These are phyloP conservation scores for Linnemannia hyalina DNA, from an alignment of 192 early-diverging fungal species.

Conservation along the genomic window DNA sequence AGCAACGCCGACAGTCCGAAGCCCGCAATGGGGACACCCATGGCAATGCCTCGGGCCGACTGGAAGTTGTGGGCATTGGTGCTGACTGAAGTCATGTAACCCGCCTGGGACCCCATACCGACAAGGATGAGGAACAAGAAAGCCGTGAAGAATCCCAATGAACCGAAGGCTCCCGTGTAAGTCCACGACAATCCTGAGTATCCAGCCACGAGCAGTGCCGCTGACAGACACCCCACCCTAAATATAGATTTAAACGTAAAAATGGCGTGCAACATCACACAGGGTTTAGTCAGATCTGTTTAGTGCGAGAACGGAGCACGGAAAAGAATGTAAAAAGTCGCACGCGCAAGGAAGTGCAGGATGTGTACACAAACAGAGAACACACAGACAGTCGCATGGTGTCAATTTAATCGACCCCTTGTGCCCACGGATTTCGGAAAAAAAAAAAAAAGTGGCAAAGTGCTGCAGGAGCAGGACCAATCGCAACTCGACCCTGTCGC, in stretches of 20 bases:
- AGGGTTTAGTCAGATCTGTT: neutral
- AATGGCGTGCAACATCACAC: neutral
- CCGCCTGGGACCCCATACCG: constrained; percentile 71
- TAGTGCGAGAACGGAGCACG: neutral
- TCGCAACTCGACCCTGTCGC: neutral
- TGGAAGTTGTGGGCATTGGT: constrained; percentile 72
- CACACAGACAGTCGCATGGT: neutral
- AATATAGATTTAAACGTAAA: neutral
- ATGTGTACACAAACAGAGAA: neutral
- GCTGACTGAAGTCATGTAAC: constrained; percentile 72
- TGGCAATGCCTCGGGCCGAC: constrained; percentile 66
- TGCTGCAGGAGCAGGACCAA: neutral
- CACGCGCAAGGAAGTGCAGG: neutral
- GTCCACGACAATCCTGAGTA: constrained; percentile 42
- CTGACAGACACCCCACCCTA: constrained; percentile 33
- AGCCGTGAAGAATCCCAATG: constrained; percentile 53
- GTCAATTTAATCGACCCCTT: neutral
- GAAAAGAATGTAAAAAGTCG: neutral
- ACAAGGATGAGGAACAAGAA: constrained; percentile 67
- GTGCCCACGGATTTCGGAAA: neutral
- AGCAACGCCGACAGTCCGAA: constrained; percentile 75
- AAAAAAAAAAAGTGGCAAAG: neutral
- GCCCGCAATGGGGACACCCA: constrained; percentile 69
- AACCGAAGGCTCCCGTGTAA: constrained; percentile 34
- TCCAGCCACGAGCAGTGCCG: constrained; percentile 25